Evolutionary conservation across 1,284 basidiomycete species (phyloP), one percentile per base, ranked within the genome.

Genomic region (Kwoniella shivajii): DNA sequence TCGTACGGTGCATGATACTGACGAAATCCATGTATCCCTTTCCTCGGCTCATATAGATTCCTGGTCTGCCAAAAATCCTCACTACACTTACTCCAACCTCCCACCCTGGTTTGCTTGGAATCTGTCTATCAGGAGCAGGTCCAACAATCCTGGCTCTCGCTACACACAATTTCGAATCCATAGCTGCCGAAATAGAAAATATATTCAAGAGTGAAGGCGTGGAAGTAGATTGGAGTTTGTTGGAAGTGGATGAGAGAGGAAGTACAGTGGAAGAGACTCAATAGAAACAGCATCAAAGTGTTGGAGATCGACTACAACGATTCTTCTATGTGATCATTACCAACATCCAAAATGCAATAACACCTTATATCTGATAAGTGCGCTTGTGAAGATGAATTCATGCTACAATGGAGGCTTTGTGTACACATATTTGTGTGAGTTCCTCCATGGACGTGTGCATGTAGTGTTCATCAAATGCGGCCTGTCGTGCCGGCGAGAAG

Each of bases 91-190:
- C 92, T 0, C 94, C 94, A 6, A 71, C 83, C 14, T 87, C 89
- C 0, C 94, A 99, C 78, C 90, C 92, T 0, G 96, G 96, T 11
- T 81, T 99, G 3, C 83, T 99, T 18, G 96, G 96, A 6, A 98
- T 99, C 63, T 99, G 96, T 75, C 85, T 99, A 29, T 98, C 94
- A 1, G 96, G 96, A 7, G 96, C 96, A 1, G 96, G 96, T 0
- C 96, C 96, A 1, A 98, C 96, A 2, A 97, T 99, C 65, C 84
- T 99, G 54, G 96, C 96, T 0, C 84, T 99, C n/a, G 94, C 95
- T 0, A 95, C 90, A 0, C 80, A 81, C 44, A 87, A 88, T 38
- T 95, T 89, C 67, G 88, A 92, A 52, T 80, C 80, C 9, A 93
- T 96, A 55, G 92, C 90, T 6, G 84, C 86, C 64, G 88, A 88